phyloP scores from a whole-genome alignment of 495 filamentous ascomycete species.

The Aspergillus campestris region DNA sequence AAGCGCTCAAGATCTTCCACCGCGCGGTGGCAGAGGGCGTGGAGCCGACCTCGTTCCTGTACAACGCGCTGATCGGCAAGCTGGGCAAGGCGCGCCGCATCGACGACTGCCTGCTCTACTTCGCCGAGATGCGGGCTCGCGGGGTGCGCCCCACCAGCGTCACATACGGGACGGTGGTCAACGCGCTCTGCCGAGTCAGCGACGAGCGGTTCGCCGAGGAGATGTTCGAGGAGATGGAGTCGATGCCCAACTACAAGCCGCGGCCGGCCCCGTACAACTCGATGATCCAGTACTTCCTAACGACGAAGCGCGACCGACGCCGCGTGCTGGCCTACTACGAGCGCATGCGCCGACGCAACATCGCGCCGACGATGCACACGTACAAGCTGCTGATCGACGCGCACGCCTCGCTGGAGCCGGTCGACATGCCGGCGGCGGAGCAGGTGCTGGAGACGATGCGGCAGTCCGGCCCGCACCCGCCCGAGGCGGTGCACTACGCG shows the following conservation, averaged over 20 bases:
- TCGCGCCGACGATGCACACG: constrained; percentile 87
- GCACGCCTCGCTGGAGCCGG: constrained; percentile 85
- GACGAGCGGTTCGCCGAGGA: constrained; percentile 97
- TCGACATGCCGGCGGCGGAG: constrained; percentile 87
- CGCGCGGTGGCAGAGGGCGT: constrained; percentile 90
- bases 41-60: constrained; percentile 90
- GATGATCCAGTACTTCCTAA: constrained; percentile 98
- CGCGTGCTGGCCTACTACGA: constrained; percentile 97
- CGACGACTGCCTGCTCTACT: constrained; percentile 96
- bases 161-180: constrained; percentile 96
- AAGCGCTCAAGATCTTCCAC: constrained; percentile 94
- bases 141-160: constrained; percentile 94
- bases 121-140: constrained; percentile 88
- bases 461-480: constrained; percentile 57
- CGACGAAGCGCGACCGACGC: constrained; percentile 85
- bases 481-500: constrained; percentile 91
- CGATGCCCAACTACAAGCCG: constrained; percentile 97
- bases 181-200: constrained; percentile 91
- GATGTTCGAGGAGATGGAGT: constrained; percentile 98
- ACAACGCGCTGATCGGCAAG: constrained; percentile 97
- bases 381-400: constrained; percentile 97
- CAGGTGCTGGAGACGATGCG: constrained; percentile 67
- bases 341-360: constrained; percentile 80
- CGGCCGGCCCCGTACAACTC: constrained; percentile 95
- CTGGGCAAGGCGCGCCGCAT: constrained; percentile 95